Conservation (phyloP, 2,329 filamentous ascomycete species). For the Byssoonygena ceratinophila region DNA sequence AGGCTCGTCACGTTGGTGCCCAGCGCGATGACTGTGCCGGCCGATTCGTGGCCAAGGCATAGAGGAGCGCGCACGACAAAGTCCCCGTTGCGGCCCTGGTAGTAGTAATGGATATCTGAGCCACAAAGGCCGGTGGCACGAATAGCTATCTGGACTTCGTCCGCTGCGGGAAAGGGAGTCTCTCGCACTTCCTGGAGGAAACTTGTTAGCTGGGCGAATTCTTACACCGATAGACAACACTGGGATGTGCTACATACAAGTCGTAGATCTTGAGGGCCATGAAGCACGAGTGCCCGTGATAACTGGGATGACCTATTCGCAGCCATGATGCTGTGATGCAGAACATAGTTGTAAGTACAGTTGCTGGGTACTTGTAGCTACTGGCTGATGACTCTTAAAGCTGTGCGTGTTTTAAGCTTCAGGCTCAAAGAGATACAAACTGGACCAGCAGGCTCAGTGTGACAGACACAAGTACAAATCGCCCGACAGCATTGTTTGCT, state of each 20-base stretch:
- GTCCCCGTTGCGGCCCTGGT: constrained; percentile 74
- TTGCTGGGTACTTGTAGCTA: no score
- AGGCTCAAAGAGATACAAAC: background rate
- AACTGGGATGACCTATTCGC: background rate
- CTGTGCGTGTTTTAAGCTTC: background rate
- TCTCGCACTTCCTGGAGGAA: constrained; percentile 44
- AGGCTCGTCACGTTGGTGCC: constrained; percentile 48
- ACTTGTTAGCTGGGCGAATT: background rate
- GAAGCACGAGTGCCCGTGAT: constrained; percentile 43
- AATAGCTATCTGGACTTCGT: constrained; percentile 55
- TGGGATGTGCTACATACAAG: constrained; percentile 36
- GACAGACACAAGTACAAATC: background rate
- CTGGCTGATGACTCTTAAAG: no score
- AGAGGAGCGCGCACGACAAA: constrained; percentile 74
- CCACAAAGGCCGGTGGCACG: constrained; percentile 60
- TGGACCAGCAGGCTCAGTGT: no score
- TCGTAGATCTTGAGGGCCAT: constrained; percentile 51
- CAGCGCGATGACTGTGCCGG: constrained; percentile 64
- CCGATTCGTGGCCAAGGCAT: constrained; percentile 66
- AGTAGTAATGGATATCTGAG: constrained; percentile 73
- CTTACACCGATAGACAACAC: background rate
- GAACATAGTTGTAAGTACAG: no score
- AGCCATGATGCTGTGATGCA: background rate
- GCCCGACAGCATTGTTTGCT: background rate
- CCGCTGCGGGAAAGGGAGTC: constrained; percentile 37